These are phyloP conservation scores for Cordyceps militaris DNA, from an alignment of 2,329 filamentous ascomycete genomes.

Conservation along the genomic window DNA sequence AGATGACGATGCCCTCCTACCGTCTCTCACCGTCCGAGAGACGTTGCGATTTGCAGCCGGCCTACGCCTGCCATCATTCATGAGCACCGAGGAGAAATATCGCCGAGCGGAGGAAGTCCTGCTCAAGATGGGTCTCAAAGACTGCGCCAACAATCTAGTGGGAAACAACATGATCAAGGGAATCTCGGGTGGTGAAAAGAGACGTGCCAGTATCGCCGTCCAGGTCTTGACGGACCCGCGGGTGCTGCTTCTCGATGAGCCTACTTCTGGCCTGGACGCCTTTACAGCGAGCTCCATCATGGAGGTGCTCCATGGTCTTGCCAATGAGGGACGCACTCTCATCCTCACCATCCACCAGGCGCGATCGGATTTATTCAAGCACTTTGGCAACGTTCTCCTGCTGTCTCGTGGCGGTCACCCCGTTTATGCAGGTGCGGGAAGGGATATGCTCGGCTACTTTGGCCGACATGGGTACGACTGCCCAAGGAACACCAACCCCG, in stretches of 20 bases:
- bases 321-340: conserved; percentile 65
- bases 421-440: conserved; percentile 58
- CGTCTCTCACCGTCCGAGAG: conserved; percentile 69
- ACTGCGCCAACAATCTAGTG: conserved; percentile 68
- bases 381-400: conserved; percentile 65
- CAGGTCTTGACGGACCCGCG: conserved; percentile 71
- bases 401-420: conserved; percentile 62
- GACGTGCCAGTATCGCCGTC: conserved; percentile 69
- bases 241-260: conserved; percentile 67
- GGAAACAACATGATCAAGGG: conserved; percentile 68
- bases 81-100: conserved; percentile 61
- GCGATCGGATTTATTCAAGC: conserved; percentile 62
- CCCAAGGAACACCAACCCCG: conserved; percentile 64
- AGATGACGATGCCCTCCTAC: conserved; percentile 67
- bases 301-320: conserved; percentile 63
- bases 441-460: conserved; percentile 61
- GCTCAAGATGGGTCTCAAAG: conserved; percentile 68
- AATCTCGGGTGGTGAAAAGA: conserved; percentile 73
- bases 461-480: conserved; percentile 53
- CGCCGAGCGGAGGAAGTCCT: conserved; percentile 64
- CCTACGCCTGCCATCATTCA: conserved; percentile 61
- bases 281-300: conserved; percentile 73
- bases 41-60: conserved; percentile 66
- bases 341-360: conserved; percentile 75
- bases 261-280: conserved; percentile 68